A percentile compares a stretch with the other conserved stretches of the same genome.
Evolutionary conservation across 202 grass and related monocot species (phyloP).

Genomic region (Sporobolus alterniflorus): DNA sequence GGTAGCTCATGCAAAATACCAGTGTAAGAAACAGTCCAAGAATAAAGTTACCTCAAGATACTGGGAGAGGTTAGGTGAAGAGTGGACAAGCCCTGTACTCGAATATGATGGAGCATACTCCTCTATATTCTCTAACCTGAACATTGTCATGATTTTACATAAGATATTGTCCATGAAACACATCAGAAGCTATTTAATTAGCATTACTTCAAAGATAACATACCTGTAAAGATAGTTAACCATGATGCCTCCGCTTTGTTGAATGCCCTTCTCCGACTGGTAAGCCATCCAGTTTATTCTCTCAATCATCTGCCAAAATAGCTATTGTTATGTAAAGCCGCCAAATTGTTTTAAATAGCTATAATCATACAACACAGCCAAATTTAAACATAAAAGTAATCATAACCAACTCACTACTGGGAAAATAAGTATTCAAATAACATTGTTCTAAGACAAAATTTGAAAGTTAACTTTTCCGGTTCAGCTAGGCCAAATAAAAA

Average conservation of each 20-base stretch:
- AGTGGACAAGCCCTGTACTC: constrained; percentile 63
- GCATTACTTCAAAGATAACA: not conserved
- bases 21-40: not conserved
- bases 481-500: not conserved
- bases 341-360: not conserved
- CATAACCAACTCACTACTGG: not conserved
- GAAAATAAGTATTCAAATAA: not conserved
- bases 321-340: not conserved
- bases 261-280: constrained; percentile 89
- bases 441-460: not conserved
- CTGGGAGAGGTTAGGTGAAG: constrained; percentile 51
- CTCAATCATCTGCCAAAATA: constrained; percentile 66
- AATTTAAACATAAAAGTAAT: not conserved
- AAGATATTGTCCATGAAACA: constrained; percentile 16
- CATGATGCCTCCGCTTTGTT: constrained; percentile 98
- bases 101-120: constrained; percentile 76
- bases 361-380: not conserved
- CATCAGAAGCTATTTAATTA: constrained; percentile 11
- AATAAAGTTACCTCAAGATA: constrained; percentile 66
- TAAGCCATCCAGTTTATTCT: constrained; percentile 98
- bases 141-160: constrained; percentile 25
- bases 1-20: not conserved
- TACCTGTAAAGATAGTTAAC: constrained; percentile 98
- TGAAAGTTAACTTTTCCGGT: not conserved
- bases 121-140: constrained; percentile 83